These are phyloP conservation scores for Pochonia chlamydosporia DNA, from an alignment of 2,329 filamentous ascomycete species.

Conservation along the genomic window DNA sequence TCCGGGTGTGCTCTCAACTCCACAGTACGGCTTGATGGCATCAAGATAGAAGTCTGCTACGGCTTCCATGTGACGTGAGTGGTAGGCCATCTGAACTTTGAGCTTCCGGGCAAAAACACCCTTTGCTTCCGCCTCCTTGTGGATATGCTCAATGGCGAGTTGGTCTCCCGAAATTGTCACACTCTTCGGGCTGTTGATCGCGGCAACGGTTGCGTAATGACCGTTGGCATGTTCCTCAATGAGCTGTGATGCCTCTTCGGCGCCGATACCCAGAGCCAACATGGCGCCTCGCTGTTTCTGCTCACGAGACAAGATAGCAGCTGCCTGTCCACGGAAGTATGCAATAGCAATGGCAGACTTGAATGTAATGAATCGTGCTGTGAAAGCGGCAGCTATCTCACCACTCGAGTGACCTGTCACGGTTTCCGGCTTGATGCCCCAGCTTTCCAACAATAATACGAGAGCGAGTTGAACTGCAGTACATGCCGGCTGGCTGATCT, in stretches of 20 bases:
- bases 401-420: constrained; percentile 27
- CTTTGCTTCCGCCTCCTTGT: constrained; percentile 16
- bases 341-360: constrained; percentile 12
- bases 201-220: constrained; percentile 15
- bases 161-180: constrained; percentile 25
- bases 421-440: constrained; percentile 17
- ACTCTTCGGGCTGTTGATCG: constrained; percentile 21
- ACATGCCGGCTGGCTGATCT: constrained; percentile 26
- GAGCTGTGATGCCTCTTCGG: constrained; percentile 1
- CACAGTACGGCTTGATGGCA: constrained; percentile 4
- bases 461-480: constrained; percentile 33
- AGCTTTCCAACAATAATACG: constrained; percentile 22
- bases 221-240: constrained; percentile 5
- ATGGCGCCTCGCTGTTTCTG: constrained; percentile 14
- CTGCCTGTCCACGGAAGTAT: constrained; percentile 14
- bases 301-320: constrained; percentile 4
- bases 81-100: constrained; percentile 26
- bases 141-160: constrained; percentile 17
- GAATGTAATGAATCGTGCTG: constrained; percentile 19
- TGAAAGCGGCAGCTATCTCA: constrained; percentile 28
- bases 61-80: constrained; percentile 15
- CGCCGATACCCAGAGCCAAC: constrained; percentile 20
- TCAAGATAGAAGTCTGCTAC: constrained; percentile 7
- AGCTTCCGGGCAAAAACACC: constrained; percentile 26
- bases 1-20: not conserved